Conservation (phyloP, 164 flowering plant genomes). For the Liriodendron chinense region DNA sequence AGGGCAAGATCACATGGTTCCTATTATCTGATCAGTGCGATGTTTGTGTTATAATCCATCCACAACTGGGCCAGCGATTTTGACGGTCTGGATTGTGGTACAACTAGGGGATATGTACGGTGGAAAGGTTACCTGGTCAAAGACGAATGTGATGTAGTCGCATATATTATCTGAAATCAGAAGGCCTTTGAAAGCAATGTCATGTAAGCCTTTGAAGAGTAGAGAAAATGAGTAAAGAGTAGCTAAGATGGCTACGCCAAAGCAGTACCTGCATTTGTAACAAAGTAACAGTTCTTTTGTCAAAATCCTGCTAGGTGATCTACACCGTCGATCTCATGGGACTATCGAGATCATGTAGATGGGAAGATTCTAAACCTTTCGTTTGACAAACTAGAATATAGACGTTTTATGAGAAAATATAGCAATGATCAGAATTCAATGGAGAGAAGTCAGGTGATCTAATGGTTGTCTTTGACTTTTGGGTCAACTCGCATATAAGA, state of each 20-base stretch:
- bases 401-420: too few relatives aligned
- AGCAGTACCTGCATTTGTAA: conserved; percentile 36
- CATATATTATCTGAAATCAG: conserved; percentile 44
- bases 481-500: background rate
- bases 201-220: conserved; percentile 49
- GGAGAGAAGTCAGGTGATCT: background rate
- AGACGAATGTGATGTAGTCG: conserved; percentile 49
- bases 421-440: background rate
- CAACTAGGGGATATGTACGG: too few relatives aligned
- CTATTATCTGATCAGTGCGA: too few relatives aligned
- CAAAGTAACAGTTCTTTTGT: background rate
- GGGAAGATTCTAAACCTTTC: background rate
- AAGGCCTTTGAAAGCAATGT: conserved; percentile 42
- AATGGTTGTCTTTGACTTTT: background rate
- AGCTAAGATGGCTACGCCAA: conserved; percentile 29
- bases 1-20: too few relatives aligned
- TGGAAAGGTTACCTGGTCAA: conserved; percentile 46
- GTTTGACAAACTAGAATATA: background rate
- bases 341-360: background rate
- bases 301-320: background rate
- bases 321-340: background rate
- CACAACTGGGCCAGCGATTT: too few relatives aligned
- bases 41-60: too few relatives aligned
- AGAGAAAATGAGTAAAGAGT: conserved; percentile 44
- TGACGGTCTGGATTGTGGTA: too few relatives aligned